A percentile compares a stretch with the other conserved stretches of the same genome.
Conservation (phyloP, 257 asterid genomes). For the Buddleja alternifolia region DNA sequence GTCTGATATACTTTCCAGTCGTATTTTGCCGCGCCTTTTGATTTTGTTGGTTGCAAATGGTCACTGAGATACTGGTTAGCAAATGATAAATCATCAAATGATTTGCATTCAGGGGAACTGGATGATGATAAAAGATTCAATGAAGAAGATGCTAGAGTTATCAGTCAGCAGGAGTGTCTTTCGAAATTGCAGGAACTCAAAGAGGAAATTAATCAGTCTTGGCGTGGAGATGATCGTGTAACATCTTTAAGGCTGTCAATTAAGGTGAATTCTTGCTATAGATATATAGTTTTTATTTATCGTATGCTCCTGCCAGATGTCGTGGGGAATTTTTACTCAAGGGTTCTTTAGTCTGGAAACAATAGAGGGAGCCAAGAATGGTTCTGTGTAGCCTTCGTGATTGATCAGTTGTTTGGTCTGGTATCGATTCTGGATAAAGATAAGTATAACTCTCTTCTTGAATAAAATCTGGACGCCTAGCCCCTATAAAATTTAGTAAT, state of each 20-base stretch:
- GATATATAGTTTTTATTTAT: neutral
- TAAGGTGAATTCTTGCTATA: constrained; percentile 54
- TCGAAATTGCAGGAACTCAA: constrained; percentile 68
- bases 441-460: neutral
- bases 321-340: neutral
- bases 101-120: constrained; percentile 60
- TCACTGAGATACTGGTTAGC: constrained; percentile 44
- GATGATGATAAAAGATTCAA: constrained; percentile 52
- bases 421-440: constrained; percentile 2
- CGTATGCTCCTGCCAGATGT: constrained; percentile 18
- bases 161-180: constrained; percentile 73
- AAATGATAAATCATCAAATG: constrained; percentile 45
- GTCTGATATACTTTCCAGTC: constrained; percentile 42
- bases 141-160: constrained; percentile 56
- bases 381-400: constrained; percentile 1
- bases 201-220: constrained; percentile 68
- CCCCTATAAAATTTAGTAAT: neutral
- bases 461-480: neutral
- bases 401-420: constrained; percentile 5
- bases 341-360: constrained; percentile 14
- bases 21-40: constrained; percentile 9
- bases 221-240: constrained; percentile 76
- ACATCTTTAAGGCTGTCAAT: constrained; percentile 80
- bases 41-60: constrained; percentile 29
- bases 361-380: neutral